Evolutionary conservation across 148 eudicot species (phyloP).

Genomic region (Camellia lanceoleosa): DNA sequence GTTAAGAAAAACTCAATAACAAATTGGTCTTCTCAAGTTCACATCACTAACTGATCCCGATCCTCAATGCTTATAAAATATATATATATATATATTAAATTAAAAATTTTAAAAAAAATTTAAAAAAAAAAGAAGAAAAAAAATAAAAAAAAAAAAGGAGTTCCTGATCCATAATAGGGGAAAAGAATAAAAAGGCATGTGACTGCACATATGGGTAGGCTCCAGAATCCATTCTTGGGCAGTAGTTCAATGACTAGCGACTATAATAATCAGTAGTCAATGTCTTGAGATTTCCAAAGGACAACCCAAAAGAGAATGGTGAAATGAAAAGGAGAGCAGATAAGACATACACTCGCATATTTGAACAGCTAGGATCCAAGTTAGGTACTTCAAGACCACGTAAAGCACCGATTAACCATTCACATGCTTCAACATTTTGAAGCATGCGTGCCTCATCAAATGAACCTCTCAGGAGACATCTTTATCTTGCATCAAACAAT

Average conservation of each 20-base stretch:
- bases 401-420: conserved; percentile 79
- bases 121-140: no score
- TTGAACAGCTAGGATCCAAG: conserved; percentile 68
- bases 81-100: no score
- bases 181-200: no score
- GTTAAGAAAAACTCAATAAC: background rate
- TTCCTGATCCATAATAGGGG: no score
- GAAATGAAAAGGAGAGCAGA: conserved; percentile 12
- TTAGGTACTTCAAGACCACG: conserved; percentile 70
- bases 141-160: background rate
- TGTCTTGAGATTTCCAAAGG: background rate
- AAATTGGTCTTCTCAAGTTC: background rate
- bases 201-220: no score
- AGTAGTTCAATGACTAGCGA: conserved; percentile 1
- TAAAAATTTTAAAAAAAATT: no score
- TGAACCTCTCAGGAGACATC: conserved; percentile 81
- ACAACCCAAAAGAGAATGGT: background rate
- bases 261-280: background rate
- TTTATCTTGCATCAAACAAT: conserved; percentile 37
- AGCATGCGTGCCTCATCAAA: conserved; percentile 90
- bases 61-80: no score
- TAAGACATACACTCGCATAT: conserved; percentile 70
- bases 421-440: conserved; percentile 87
- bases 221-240: background rate
- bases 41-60: background rate